Conservation (phyloP, 2,329 filamentous ascomycete genomes). For the Ambrosiella cleistominuta region DNA sequence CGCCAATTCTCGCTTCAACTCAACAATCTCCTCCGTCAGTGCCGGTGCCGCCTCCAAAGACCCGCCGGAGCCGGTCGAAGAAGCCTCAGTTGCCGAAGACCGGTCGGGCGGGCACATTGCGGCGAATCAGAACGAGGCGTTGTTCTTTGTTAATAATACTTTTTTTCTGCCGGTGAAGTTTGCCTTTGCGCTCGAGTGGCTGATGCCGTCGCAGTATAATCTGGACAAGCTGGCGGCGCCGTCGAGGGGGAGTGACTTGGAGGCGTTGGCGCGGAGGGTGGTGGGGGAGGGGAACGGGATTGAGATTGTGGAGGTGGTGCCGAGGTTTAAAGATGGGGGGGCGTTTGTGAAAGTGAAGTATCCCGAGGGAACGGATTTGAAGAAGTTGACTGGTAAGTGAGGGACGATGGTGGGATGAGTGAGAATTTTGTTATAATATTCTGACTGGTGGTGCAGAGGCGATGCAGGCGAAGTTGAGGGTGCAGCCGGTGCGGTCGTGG, state of each 20-base stretch:
- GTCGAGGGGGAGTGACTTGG: slow-evolving; percentile 35
- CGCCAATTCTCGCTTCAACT: not conserved
- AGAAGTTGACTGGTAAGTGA: slow-evolving; percentile 26
- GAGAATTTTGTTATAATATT: not conserved
- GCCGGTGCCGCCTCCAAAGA: not conserved
- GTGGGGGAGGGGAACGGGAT: slow-evolving; percentile 45
- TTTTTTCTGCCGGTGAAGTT: slow-evolving; percentile 10
- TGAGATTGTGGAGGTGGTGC: slow-evolving; percentile 64
- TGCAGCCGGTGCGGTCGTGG: slow-evolving; percentile 67
- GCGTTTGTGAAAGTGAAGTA: slow-evolving; percentile 75
- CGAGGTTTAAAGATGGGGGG: slow-evolving; percentile 77
- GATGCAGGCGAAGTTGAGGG: slow-evolving; percentile 44
- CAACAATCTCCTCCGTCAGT: not conserved
- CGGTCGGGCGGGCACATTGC: slow-evolving; percentile 67
- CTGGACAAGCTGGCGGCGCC: slow-evolving; percentile 29
- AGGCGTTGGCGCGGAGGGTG: slow-evolving; percentile 39
- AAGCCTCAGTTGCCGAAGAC: slow-evolving; percentile 27
- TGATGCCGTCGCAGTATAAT: slow-evolving; percentile 9
- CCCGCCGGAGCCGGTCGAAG: slow-evolving; percentile 7
- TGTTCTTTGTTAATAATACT: slow-evolving; percentile 76
- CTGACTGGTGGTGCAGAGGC: slow-evolving; percentile 21
- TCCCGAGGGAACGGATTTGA: slow-evolving; percentile 22
- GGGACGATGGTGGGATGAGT: not conserved
- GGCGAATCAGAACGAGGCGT: slow-evolving; percentile 57
- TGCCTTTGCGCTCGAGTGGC: slow-evolving; percentile 10